A percentile compares a stretch with the other conserved stretches of the same genome.
These are phyloP conservation scores for Yamadazyma blattariae DNA, from an alignment of 1,139 yeast species.

Conservation along the genomic window DNA sequence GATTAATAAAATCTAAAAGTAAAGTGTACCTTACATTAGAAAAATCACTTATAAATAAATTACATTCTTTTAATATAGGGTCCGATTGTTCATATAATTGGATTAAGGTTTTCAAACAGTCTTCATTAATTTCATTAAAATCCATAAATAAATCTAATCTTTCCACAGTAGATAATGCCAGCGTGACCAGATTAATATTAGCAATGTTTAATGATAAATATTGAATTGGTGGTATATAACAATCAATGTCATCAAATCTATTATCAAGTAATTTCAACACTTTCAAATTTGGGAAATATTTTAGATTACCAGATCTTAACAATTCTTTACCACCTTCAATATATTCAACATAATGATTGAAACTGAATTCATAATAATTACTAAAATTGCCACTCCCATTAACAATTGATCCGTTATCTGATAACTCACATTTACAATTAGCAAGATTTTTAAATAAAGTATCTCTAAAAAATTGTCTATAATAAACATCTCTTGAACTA, in stretches of 20 bases:
- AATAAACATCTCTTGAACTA: slow-evolving; percentile 21
- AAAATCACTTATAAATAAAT: slow-evolving; percentile 19
- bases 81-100: neutral
- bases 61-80: slow-evolving; percentile 14
- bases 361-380: slow-evolving; percentile 18
- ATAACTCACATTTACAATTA: slow-evolving; percentile 22
- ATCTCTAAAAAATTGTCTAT: slow-evolving; percentile 22
- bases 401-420: slow-evolving; percentile 18
- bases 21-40: slow-evolving; percentile 14
- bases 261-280: slow-evolving; percentile 22
- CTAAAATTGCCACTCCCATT: slow-evolving; percentile 13
- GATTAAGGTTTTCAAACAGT: neutral
- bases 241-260: neutral
- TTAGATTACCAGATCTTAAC: slow-evolving; percentile 15
- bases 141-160: slow-evolving; percentile 27
- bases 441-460: slow-evolving; percentile 16
- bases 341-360: slow-evolving; percentile 20
- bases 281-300: slow-evolving; percentile 18
- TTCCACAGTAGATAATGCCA: slow-evolving; percentile 10
- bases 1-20: slow-evolving; percentile 15
- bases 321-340: slow-evolving; percentile 26
- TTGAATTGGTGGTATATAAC: slow-evolving; percentile 6
- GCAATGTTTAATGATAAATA: slow-evolving; percentile 19
- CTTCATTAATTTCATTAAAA: slow-evolving; percentile 15
- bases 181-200: slow-evolving; percentile 13